Base-by-base conservation (phyloP, 305 asterid species). In the Fraxinus albicans region DNA sequence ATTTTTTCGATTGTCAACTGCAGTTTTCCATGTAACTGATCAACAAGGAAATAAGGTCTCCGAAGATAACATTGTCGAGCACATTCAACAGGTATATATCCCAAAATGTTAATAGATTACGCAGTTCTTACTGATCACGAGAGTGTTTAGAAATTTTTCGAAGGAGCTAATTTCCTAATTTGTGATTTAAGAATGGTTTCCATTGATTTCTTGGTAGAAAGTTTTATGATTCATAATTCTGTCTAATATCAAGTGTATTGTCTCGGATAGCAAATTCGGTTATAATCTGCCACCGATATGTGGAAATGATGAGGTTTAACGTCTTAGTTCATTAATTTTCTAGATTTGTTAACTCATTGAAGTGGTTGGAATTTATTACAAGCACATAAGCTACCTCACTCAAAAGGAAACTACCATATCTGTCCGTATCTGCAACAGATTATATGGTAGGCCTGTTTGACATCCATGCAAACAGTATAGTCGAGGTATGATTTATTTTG, bases 1-100 rank as follows among this genome's bases (percentile, higher is more conserved):
- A 25, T 63, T 67, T n/a, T 67, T 67, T 25, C 10, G 3, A 10
- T 27, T 67, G 2, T 67, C 6, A 23, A 67, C 35, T 25, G 36
- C 73, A 67, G 73, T 67, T 67, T 67, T 67, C 34, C 73, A 67
- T 67, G 73, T 67, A 0, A 67, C 73, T 23, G 73, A 67, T 67
- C 35, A 67, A 25, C 10, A 67, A 8, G 73, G 73, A 67, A 67
- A 67, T 25, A 67, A 67, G 73, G 36, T 9, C 73, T 67, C 34
- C 2, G 73, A 23, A 23, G 36, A 67, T 27, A 27, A 67, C 73
- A 27, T 67, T 25, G 35, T 36, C 2, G 73, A 67, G 19, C 73
- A 36, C 35, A 67, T 89, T 83, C 89, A 88, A 42, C 92, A 85
- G 90, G 92, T 89, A 86, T 7, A 69, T 73, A 15, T 8, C 31